Conservation (phyloP, 371 early-diverging fungal genomes). For the Mucor piriformis region DNA sequence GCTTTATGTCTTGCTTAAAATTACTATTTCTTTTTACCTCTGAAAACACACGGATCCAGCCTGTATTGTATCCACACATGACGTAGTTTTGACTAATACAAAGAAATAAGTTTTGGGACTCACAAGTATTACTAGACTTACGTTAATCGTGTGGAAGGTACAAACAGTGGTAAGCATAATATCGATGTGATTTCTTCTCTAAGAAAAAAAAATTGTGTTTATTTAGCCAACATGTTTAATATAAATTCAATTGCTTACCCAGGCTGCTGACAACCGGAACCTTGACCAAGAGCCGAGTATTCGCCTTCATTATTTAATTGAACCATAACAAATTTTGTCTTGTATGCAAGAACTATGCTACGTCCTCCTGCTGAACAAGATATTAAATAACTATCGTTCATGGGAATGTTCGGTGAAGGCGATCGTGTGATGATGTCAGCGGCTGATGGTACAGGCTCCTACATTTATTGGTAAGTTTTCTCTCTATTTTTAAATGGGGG, state of each 20-base stretch:
- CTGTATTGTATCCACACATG: constrained; percentile 64
- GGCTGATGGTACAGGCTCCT: constrained; percentile 18
- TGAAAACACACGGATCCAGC: constrained; percentile 66
- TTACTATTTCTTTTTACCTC: constrained; percentile 33
- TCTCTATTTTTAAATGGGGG: background rate
- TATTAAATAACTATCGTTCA: constrained; percentile 35
- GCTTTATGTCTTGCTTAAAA: background rate
- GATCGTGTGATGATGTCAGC: constrained; percentile 26
- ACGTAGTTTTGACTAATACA: constrained; percentile 63
- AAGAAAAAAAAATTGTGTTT: background rate
- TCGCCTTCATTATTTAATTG: constrained; percentile 46
- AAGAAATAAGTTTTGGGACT: too few relatives aligned
- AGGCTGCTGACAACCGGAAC: constrained; percentile 51
- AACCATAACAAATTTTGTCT: constrained; percentile 48
- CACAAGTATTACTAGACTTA: too few relatives aligned
- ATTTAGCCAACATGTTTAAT: background rate
- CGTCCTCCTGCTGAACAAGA: constrained; percentile 44
- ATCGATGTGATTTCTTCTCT: constrained; percentile 62
- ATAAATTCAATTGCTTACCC: constrained; percentile 26
- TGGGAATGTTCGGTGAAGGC: constrained; percentile 28
- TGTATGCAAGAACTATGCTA: constrained; percentile 43
- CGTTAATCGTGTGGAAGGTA: constrained; percentile 58
- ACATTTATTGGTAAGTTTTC: background rate
- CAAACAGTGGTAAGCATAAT: constrained; percentile 59
- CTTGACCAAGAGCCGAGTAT: constrained; percentile 57